These are phyloP conservation scores for Castanopsis chinensis DNA, from an alignment of 306 rosid genomes.

Conservation along the genomic window DNA sequence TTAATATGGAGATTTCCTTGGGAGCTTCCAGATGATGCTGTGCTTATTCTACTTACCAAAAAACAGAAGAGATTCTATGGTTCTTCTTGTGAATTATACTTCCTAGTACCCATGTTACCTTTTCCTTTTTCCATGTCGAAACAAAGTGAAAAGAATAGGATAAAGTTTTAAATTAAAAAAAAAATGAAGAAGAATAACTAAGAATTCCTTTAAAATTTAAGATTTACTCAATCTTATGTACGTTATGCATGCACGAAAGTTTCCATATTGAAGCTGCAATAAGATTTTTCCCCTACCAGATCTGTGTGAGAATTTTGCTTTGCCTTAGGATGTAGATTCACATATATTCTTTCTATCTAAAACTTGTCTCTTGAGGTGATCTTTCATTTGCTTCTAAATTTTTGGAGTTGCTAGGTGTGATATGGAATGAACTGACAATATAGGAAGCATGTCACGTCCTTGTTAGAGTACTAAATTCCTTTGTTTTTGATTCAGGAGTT, in stretches of 20 bases:
- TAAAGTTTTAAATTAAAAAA: not conserved
- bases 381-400: not conserved
- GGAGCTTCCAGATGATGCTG: constrained; percentile 14
- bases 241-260: not conserved
- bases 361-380: not conserved
- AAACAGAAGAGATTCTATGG: not conserved
- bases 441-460: not conserved
- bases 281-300: not conserved
- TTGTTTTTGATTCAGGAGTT: not conserved
- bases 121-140: constrained; percentile 18
- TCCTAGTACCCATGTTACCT: not conserved
- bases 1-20: constrained; percentile 2
- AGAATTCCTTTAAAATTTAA: not conserved
- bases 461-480: not conserved
- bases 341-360: not conserved
- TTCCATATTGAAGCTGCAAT: not conserved
- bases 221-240: not conserved
- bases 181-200: not conserved
- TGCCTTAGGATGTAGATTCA: not conserved
- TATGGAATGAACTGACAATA: not conserved
- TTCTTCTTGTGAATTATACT: constrained; percentile 19
- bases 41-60: not conserved
- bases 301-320: not conserved
- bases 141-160: not conserved
- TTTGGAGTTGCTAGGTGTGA: not conserved